Conservation (phyloP, 345 rosid genomes). For the Citrus inodora region DNA sequence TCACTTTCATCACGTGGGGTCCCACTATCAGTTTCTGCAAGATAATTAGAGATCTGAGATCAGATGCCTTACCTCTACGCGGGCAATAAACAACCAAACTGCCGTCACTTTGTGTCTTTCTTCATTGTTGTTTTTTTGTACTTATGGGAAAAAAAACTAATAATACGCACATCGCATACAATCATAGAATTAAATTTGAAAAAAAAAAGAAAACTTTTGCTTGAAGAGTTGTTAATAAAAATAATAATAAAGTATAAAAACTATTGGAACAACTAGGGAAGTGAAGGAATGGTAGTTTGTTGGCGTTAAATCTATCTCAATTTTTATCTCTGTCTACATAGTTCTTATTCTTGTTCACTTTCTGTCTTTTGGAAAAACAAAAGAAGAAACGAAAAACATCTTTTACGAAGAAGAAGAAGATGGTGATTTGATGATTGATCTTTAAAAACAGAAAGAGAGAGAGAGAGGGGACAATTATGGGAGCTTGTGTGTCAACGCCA, state of each 20-base stretch:
- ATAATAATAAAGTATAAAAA: not conserved
- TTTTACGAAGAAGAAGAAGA: not conserved
- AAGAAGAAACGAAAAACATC: not conserved
- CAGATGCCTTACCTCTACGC: not conserved
- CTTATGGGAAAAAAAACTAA: not conserved
- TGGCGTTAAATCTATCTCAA: not conserved
- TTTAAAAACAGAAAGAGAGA: not conserved
- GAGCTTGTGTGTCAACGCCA: conserved; percentile 78
- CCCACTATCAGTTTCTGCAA: not conserved
- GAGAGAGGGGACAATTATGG: conserved; percentile 44
- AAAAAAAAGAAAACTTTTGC: not conserved
- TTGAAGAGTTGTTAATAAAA: not conserved
- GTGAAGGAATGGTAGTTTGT: not conserved
- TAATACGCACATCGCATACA: too few relatives aligned
- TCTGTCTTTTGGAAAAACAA: not conserved
- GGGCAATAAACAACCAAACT: conserved; percentile 9
- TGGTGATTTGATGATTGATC: conserved; percentile 18
- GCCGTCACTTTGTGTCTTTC: conserved; percentile 13
- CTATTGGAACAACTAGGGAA: not conserved
- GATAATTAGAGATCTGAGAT: not conserved
- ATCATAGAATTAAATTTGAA: too few relatives aligned
- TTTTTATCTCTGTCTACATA: not conserved
- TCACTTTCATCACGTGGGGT: not conserved
- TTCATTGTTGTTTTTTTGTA: not conserved
- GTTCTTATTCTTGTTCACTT: not conserved